Base-by-base conservation (phyloP, 305 asterid species). In the Andrographis paniculata region DNA sequence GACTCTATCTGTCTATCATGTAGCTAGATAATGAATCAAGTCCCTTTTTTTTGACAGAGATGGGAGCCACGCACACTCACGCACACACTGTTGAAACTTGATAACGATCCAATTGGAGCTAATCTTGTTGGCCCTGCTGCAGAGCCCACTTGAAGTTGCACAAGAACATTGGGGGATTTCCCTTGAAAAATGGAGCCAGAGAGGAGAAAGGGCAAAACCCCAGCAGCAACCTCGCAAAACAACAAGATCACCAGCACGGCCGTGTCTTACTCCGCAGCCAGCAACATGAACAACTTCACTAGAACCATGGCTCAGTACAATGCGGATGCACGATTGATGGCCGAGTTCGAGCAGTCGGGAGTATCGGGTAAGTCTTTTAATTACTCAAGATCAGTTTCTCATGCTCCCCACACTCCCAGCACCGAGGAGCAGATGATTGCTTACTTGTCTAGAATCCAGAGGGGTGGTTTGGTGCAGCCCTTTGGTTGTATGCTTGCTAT, bases 381-480 rank as follows among this genome's bases (percentile, higher is more conserved):
- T 52, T 73, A 84, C 63, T 19, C 72, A 4, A 63, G 45, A 33
- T 64, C 78, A n/a, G 75, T 77, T 23, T 14, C 55, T 37, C 27
- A 14, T 42, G 57, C 59, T 0, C 57, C 74, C 0, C 30, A 24
- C 0, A 19, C 21, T 24, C 9, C 11, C 2, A 60, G 41, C 21
- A 56, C 58, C 5, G 67, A 63, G 19, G 73, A 60, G 20, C 64
- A 73, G 47, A 71, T 77, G 50, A 44, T 9, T 21, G 61, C 66
- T 61, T 77, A 84, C 24, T 56, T 84, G 13, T 53, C 67, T 1
- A 79, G 58, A 61, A 77, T 84, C 14, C 94, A 75, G 21, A 84
- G 83, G 61, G 85, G 85, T 47, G 83, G 92, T 7, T 58, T 73
- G 6, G 66, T 80, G n/a, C 94, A 84, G 53, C 61, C 94, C 11